Evolutionary conservation across 2,329 filamentous ascomycete genomes (phyloP), one percentile per base, ranked within the genome.

Genomic region (Scleromitrula shiraiana): DNA sequence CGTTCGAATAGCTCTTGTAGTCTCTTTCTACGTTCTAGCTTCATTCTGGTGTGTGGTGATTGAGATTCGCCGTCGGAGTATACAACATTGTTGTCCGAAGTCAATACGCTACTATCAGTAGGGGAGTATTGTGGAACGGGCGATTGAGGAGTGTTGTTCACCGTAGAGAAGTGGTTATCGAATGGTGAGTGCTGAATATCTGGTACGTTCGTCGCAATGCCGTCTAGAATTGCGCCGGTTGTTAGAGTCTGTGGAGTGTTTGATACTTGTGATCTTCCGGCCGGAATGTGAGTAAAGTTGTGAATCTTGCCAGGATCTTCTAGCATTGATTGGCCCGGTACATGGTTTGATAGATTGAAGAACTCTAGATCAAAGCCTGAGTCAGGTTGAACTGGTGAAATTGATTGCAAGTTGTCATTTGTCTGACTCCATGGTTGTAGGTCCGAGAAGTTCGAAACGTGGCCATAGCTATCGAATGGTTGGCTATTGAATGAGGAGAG

Each of bases 401-500:
- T 12, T 5, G 23, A 43, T 43, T 48, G 37, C 14, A 38, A 41
- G 46, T 44, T 37, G n/a, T n/a, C n/a, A n/a, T n/a, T n/a, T n/a
- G n/a, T n/a, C n/a, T n/a, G n/a, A n/a, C n/a, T n/a, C n/a, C n/a
- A n/a, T n/a, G n/a, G n/a, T n/a, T n/a, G n/a, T n/a, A n/a, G n/a
- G n/a, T n/a, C n/a, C n/a, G n/a, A n/a, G 12, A 15, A 26, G 22
- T n/a, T 24, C 12, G 17, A 15, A 7, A 41, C 2, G 15, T 41
- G 12, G 15, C 15, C 15, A 23, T 36, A 5, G 19, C 8, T 32
- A 14, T 32, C 30, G 10, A 24, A 14, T 46, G 15, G 12, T 9
- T 46, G 44, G n/a, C 26, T 32, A 39, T 49, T 24, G 43, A 50
- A 54, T 23, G 24, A 23, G n/a, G 55, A 47, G 37, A 52, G 53